Percentiles rank a stretch among this genome's conserved stretches.
phyloP scores from a whole-genome alignment of 2,329 filamentous ascomycete species.

The Talaromyces sp. region DNA sequence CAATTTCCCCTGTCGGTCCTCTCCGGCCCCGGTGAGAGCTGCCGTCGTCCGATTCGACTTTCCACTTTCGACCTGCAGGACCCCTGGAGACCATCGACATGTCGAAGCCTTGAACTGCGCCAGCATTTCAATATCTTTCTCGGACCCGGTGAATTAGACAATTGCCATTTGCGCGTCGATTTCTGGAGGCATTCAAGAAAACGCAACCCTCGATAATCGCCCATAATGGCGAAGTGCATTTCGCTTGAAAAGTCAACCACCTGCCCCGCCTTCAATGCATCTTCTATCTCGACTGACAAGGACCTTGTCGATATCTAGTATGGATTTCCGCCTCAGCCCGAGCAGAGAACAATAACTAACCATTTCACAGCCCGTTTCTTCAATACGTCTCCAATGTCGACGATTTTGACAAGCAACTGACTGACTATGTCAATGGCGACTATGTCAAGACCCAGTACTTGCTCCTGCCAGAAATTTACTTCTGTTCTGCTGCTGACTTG shows the following conservation, averaged over 20 bases:
- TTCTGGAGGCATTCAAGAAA: not conserved
- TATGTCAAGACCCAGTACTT: constrained; percentile 73
- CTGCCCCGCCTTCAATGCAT: constrained; percentile 67
- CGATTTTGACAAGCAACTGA: constrained; percentile 73
- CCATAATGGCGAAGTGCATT: constrained; percentile 50
- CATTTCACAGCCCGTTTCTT: constrained; percentile 69
- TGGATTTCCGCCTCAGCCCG: constrained; percentile 26
- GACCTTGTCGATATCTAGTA: constrained; percentile 60
- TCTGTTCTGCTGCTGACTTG: constrained; percentile 19
- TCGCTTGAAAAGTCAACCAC: constrained; percentile 63
- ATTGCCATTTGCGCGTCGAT: not conserved
- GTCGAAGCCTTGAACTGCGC: not conserved
- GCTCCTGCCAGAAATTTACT: not conserved
- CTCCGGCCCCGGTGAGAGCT: not conserved
- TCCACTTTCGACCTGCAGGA: not conserved
- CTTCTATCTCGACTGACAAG: constrained; percentile 64
- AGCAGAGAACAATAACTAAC: constrained; percentile 14
- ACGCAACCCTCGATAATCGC: constrained; percentile 18
- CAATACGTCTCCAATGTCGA: constrained; percentile 68
- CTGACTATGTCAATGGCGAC: constrained; percentile 64
- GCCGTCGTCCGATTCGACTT: not conserved
- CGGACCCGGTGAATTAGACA: not conserved
- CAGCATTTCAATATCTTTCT: not conserved
- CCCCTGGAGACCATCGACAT: constrained; percentile 1
- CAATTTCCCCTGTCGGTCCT: not conserved